Conservation (phyloP, 129 eudicot species). For the Gnaphalium uliginosum region DNA sequence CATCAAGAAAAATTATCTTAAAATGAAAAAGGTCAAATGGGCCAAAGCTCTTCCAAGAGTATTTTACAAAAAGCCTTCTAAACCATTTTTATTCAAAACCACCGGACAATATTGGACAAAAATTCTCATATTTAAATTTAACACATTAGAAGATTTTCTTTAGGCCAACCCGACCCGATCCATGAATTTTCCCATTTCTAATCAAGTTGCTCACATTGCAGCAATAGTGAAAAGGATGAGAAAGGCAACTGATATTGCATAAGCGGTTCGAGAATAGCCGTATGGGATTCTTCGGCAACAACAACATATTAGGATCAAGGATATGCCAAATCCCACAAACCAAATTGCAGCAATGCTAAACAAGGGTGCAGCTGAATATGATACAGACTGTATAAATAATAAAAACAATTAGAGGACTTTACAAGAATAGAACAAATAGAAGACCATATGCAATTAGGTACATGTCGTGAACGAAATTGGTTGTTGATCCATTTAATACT, state of each 20-base stretch:
- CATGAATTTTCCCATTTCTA: not conserved
- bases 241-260: conserved; percentile 60
- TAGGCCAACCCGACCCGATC: not conserved
- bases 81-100: not conserved
- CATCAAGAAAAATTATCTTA: not conserved
- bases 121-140: not conserved
- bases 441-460: not conserved
- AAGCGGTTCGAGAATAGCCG: conserved; percentile 58
- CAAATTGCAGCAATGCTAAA: conserved; percentile 64
- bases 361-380: conserved; percentile 62
- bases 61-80: not conserved
- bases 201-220: conserved; percentile 48
- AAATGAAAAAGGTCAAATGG: not conserved
- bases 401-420: not conserved
- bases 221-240: conserved; percentile 62
- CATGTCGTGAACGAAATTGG: no score
- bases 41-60: not conserved
- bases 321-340: conserved; percentile 69
- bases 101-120: not conserved
- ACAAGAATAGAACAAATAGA: not conserved
- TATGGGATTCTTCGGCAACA: conserved; percentile 48
- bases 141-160: not conserved
- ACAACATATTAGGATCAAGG: conserved; percentile 52
- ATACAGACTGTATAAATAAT: conserved; percentile 68
- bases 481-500: no score